Base-by-base conservation (phyloP, 495 filamentous ascomycete species). In the Zalerion maritima region DNA sequence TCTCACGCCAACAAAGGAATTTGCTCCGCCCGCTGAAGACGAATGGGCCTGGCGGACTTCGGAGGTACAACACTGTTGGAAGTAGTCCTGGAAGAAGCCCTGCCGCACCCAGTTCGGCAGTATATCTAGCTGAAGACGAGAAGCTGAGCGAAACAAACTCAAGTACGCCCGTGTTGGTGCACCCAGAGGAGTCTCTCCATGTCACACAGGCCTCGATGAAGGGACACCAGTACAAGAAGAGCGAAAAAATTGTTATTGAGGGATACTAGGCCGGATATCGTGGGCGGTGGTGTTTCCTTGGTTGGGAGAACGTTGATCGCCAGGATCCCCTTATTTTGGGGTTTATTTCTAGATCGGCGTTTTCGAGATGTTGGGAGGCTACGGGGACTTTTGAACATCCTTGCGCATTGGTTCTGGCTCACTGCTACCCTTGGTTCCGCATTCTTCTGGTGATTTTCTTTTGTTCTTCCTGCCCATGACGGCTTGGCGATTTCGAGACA, bases 1-100 rank as follows among this genome's bases (percentile, higher is more conserved):
- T 75, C 14, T 71, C 69, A 18, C 42, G 63, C 20, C 58, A 66
- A 41, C 69, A 72, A 49, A 50, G 60, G 1, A 54, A 58, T 41
- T 36, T 72, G 26, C 45, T 73, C 5, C 41, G 38, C 35, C 46
- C 47, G 11, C 29, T 54, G 18, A 32, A 44, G 26, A 53, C 49
- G 18, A 37, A 28, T 24, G 19, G 12, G 11, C 16, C 22, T 18
- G 16, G 15, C 20, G 14, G 14, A 25, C 30, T 12, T 23, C 16
- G 6, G 13, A 31, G 19, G 18, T 32, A 16, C 14, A 27, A n/a
- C 26, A 23, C 28, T 10, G 29, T 35, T 14, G 20, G 15, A 17
- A 19, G 17, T 14, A 32, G 28, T 11, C 22, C 26, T 5, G 21
- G 20, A 18, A 43, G 30, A 13, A 26, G 34, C 29, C 30, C 35